Evolutionary conservation across 2,329 filamentous ascomycete species (phyloP).

Genomic region (Stagonosporopsis cucurbitacearum): DNA sequence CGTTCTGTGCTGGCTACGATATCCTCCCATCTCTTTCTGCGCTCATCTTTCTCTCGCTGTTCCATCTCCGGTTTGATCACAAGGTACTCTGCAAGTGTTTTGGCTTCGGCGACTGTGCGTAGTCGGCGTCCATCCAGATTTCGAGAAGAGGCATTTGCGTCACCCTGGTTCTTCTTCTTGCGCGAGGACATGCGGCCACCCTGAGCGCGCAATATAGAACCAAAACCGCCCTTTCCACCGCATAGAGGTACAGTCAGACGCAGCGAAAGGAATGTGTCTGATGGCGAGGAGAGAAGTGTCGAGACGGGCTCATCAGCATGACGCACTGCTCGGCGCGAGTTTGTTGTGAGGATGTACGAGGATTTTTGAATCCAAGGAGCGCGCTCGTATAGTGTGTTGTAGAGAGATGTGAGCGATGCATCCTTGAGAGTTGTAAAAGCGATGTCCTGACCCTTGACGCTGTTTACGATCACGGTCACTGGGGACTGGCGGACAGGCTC

Average conservation of each 20-base stretch:
- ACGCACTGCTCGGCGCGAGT: conserved; percentile 74
- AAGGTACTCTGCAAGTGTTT: conserved; percentile 91
- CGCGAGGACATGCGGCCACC: conserved; percentile 98
- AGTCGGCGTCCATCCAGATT: conserved; percentile 91
- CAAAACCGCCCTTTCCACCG: conserved; percentile 97
- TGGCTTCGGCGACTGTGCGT: conserved; percentile 92
- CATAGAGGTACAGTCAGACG: conserved; percentile 79
- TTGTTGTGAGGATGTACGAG: conserved; percentile 80
- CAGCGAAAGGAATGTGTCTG: conserved; percentile 78
- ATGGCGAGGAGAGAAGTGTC: conserved; percentile 62
- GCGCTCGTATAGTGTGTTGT: conserved; percentile 65
- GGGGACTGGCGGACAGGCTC: conserved; percentile 32
- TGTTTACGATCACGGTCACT: conserved; percentile 73
- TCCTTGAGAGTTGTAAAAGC: conserved; percentile 74
- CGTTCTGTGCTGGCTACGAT: conserved; percentile 85
- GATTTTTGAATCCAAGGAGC: conserved; percentile 62
- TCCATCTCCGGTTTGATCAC: conserved; percentile 98
- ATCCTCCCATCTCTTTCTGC: conserved; percentile 83
- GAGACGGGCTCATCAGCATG: conserved; percentile 64
- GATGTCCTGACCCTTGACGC: conserved; percentile 81
- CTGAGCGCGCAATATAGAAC: conserved; percentile 93
- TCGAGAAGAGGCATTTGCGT: conserved; percentile 87
- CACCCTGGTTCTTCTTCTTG: conserved; percentile 82
- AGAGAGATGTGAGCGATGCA: conserved; percentile 75
- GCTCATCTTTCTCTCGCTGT: conserved; percentile 85